Base-by-base conservation (phyloP, 139 green algal genomes). In the Chlamydomonas incerta region DNA sequence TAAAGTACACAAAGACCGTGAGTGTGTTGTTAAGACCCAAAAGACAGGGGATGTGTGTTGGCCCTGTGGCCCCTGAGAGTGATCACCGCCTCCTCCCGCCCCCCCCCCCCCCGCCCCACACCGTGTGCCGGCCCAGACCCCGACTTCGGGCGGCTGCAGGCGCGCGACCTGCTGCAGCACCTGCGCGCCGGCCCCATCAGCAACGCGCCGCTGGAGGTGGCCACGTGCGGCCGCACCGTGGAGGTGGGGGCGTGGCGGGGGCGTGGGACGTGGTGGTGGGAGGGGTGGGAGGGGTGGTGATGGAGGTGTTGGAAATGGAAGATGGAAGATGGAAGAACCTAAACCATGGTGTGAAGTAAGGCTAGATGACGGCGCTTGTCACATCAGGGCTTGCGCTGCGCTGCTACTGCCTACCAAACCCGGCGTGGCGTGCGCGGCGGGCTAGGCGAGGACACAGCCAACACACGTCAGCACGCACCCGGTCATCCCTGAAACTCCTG, bases 141-240 rank as follows among this genome's bases (percentile, higher is more conserved):
- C 31, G 94, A 97, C 89, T 98, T 97, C 90, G 95, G 94, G 2
- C 77, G 89, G 50, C 82, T 93, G 68, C 92, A 95, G 83, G 91
- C 88, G 24, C 81, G 90, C 10, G 93, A 95, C 75, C 85, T 95
- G 88, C 79, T 96, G 80, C 95, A 99, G 94, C 97, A 99, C 89
- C 93, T 99, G 72, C 97, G 96, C 90, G 97, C 95, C 13, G 97
- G 97, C 9, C 95, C 97, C 69, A 99, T 99, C 88, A 95, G 90
- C 80, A 98, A 97, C 76, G 95, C 95, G 0, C 93, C 95, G 4
- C 94, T 99, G 57, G 96, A 99, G 82, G 95, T 99, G n/a, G 92
- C 98, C 33, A 91, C 94, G 71, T 91, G 93, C 9, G 80, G 72
- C 26, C 74, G 76, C 33, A 86, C 57, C 52, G 88, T 95, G 31